phyloP scores from a whole-genome alignment of 163 green algal genomes.

The Scenedesmus sp. region DNA sequence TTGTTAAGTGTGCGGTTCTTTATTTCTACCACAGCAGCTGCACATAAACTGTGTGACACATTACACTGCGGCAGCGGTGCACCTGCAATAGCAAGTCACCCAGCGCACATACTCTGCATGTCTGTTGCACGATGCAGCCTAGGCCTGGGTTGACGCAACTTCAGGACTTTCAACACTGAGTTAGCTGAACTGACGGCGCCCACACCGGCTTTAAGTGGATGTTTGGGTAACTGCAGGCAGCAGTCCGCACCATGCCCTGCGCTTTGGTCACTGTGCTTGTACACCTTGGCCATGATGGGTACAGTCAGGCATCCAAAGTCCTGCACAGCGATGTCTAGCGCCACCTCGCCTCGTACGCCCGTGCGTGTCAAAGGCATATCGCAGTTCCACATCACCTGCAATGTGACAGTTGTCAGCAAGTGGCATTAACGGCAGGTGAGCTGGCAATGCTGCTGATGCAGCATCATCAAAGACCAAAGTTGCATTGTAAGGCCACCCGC shows the following conservation, averaged over 20 bases:
- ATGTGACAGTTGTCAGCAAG: background rate
- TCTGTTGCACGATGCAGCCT: background rate
- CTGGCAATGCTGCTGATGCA: too few relatives aligned
- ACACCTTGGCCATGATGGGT: slow-evolving; percentile 55
- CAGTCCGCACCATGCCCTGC: slow-evolving; percentile 24
- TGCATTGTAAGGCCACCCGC: too few relatives aligned
- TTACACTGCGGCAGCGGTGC: too few relatives aligned
- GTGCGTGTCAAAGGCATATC: slow-evolving; percentile 42
- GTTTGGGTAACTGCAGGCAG: background rate
- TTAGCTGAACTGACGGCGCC: background rate
- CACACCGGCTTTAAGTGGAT: too few relatives aligned
- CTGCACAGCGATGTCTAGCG: slow-evolving; percentile 45
- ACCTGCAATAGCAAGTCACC: too few relatives aligned
- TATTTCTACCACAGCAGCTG: background rate
- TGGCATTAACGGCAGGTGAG: background rate
- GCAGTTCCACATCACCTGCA: slow-evolving; percentile 44
- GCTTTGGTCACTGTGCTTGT: slow-evolving; percentile 30
- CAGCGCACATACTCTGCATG: background rate
- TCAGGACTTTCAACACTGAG: too few relatives aligned
- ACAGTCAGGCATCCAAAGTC: slow-evolving; percentile 48
- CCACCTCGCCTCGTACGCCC: slow-evolving; percentile 37
- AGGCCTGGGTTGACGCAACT: too few relatives aligned
- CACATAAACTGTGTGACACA: too few relatives aligned
- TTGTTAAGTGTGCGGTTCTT: background rate
- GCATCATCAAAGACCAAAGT: too few relatives aligned